A percentile compares a stretch with the other conserved stretches of the same genome.
Conservation (phyloP, 2,329 filamentous ascomycete species). For the Fonsecaea pugnacius region DNA sequence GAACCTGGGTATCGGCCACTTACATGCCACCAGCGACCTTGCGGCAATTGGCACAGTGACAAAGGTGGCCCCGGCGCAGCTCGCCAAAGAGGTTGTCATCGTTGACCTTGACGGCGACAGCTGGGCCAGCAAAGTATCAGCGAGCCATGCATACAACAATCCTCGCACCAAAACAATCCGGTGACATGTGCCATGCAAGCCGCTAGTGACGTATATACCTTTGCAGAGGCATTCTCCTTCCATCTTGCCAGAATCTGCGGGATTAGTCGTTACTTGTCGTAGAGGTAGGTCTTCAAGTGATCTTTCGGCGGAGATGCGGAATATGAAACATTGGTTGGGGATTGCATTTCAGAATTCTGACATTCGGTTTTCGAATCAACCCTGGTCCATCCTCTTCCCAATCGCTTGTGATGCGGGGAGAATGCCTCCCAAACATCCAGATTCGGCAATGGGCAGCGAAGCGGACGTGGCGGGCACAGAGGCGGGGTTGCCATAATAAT, state of each 20-base stretch:
- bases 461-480: too few relatives aligned
- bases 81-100: constrained; percentile 53
- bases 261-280: not conserved
- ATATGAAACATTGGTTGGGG: not conserved
- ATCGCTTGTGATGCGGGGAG: not conserved
- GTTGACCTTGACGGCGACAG: constrained; percentile 55
- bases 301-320: not conserved
- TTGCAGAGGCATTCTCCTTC: constrained; percentile 35
- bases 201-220: constrained; percentile 14
- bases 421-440: not conserved
- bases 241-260: constrained; percentile 16
- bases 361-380: not conserved
- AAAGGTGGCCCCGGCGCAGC: constrained; percentile 52
- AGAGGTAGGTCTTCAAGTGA: not conserved
- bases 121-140: constrained; percentile 9
- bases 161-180: not conserved
- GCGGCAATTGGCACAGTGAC: constrained; percentile 58
- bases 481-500: not conserved
- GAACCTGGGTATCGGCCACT: not conserved
- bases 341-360: not conserved
- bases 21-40: constrained; percentile 52
- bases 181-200: not conserved
- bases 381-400: not conserved
- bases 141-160: not conserved
- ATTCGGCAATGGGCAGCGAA: not conserved